These are phyloP conservation scores for Neurospora africana DNA, from an alignment of 495 filamentous ascomycete species.

Conservation along the genomic window DNA sequence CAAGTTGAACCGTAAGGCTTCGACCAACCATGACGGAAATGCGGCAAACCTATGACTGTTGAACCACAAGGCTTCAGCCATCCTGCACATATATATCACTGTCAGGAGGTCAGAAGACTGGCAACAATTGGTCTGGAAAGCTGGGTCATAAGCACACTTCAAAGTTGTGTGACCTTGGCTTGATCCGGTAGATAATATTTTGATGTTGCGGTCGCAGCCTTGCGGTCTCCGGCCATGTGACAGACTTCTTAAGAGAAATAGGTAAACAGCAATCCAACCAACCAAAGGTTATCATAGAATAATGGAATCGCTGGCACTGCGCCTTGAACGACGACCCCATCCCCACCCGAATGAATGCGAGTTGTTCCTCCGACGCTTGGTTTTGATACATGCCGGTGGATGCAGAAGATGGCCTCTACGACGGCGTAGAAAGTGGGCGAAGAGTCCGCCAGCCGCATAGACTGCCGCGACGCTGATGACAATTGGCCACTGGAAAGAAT, in stretches of 20 bases:
- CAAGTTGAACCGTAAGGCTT: background rate
- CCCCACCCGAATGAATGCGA: background rate
- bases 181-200: background rate
- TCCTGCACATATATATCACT: background rate
- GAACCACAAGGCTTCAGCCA: background rate
- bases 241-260: background rate
- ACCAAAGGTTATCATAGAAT: background rate
- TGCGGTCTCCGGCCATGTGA: background rate
- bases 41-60: background rate
- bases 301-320: background rate
- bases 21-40: background rate
- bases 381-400: background rate
- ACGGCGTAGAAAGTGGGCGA: conserved; percentile 44
- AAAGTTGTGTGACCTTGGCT: background rate
- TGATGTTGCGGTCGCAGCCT: background rate
- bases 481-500: conserved; percentile 51
- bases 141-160: background rate
- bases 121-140: background rate
- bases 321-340: background rate
- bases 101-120: background rate
- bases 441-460: conserved; percentile 36
- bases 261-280: background rate
- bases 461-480: conserved; percentile 46
- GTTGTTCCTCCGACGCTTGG: background rate
- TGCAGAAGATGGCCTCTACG: conserved; percentile 57